Conservation (phyloP, 2,329 filamentous ascomycete genomes). For the Paecilomyces sp. region DNA sequence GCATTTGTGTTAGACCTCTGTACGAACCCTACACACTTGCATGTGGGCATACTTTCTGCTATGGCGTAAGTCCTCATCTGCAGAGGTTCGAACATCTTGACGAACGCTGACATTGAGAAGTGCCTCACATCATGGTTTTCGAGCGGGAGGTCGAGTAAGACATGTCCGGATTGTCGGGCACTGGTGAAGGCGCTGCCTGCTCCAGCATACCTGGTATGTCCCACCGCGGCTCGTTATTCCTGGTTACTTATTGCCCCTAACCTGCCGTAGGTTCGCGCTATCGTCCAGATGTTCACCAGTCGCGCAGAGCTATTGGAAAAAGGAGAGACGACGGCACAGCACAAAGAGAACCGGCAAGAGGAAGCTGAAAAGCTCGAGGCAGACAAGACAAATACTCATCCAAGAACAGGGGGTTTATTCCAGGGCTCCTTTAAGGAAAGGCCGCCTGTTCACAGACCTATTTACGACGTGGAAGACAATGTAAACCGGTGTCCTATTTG, state of each 20-base stretch:
- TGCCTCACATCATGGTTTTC: conserved; percentile 52
- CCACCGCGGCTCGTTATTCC: background rate
- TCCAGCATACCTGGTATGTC: conserved; percentile 55
- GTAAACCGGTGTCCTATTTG: conserved; percentile 58
- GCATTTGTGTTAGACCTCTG: conserved; percentile 60
- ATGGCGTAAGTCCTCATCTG: conserved; percentile 43
- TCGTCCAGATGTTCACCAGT: conserved; percentile 56
- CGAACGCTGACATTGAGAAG: conserved; percentile 28
- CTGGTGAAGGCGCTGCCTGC: conserved; percentile 53
- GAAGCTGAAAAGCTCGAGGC: conserved; percentile 54
- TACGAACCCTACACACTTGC: conserved; percentile 63
- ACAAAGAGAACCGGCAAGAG: conserved; percentile 49
- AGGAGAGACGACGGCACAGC: conserved; percentile 57
- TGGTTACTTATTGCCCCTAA: conserved; percentile 5
- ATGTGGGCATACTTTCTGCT: conserved; percentile 68
- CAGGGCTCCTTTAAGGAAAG: conserved; percentile 49
- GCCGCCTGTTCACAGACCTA: conserved; percentile 26
- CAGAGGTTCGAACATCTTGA: conserved; percentile 1
- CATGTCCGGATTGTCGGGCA: conserved; percentile 62
- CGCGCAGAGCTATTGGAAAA: conserved; percentile 55
- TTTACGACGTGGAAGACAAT: conserved; percentile 53
- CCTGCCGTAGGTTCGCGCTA: conserved; percentile 49
- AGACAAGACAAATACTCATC: conserved; percentile 50
- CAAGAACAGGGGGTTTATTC: conserved; percentile 52
- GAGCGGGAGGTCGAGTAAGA: conserved; percentile 50